phyloP scores from a whole-genome alignment of 768 basidiomycete genomes.

The Rubroboletus pulcherrimus region DNA sequence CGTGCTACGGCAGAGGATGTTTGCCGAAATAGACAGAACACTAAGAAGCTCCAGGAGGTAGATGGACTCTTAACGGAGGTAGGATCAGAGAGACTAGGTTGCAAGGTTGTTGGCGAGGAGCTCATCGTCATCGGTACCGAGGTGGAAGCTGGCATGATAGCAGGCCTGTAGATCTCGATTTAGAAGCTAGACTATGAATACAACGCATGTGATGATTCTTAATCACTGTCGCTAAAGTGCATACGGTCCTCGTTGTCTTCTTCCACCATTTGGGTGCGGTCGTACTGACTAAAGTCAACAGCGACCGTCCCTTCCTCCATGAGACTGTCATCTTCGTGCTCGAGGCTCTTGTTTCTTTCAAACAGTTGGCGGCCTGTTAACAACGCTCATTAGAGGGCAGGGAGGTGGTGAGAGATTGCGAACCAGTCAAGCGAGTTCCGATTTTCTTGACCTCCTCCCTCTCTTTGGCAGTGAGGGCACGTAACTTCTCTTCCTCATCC shows the following conservation, averaged over 20 bases:
- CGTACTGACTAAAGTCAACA: slow-evolving; percentile 88
- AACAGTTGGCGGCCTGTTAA: slow-evolving; percentile 87
- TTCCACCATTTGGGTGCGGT: slow-evolving; percentile 51
- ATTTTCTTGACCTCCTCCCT: slow-evolving; percentile 77
- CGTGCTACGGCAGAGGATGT: slow-evolving; percentile 53
- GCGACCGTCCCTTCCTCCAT: slow-evolving; percentile 84
- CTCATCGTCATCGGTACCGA: slow-evolving; percentile 51
- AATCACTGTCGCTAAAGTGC: slow-evolving; percentile 88
- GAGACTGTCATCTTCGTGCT: slow-evolving; percentile 68
- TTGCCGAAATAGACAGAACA: slow-evolving; percentile 32
- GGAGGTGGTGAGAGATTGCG: slow-evolving; percentile 15
- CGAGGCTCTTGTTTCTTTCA: slow-evolving; percentile 72
- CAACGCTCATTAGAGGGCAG: slow-evolving; percentile 3
- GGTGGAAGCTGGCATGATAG: slow-evolving; percentile 52
- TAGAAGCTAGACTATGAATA: slow-evolving; percentile 12
- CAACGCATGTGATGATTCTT: slow-evolving; percentile 18
- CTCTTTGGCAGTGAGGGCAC: slow-evolving; percentile 70
- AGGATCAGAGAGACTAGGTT: slow-evolving; percentile 54
- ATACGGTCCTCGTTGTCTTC: slow-evolving; percentile 56
- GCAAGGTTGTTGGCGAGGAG: slow-evolving; percentile 52
- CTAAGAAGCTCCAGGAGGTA: slow-evolving; percentile 40
- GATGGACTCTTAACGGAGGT: slow-evolving; percentile 63
- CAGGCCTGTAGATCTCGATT: slow-evolving; percentile 48
- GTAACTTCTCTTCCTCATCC: slow-evolving; percentile 79
- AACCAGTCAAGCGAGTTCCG: slow-evolving; percentile 65